Conservation (phyloP, 2,329 filamentous ascomycete species). For the Westerdykella aurantiaca region DNA sequence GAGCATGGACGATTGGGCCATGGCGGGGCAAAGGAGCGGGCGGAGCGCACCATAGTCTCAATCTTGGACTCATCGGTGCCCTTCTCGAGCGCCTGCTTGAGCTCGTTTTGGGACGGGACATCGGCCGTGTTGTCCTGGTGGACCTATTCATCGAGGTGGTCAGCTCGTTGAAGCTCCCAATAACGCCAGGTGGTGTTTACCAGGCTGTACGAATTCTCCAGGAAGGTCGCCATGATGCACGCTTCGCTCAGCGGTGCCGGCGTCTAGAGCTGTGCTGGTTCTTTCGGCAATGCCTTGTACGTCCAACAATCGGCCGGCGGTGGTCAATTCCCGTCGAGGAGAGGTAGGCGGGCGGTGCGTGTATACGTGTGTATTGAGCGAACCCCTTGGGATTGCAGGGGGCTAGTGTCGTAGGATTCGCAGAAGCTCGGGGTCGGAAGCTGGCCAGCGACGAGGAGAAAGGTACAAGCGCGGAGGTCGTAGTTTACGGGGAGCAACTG, state of each 20-base stretch:
- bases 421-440: slow-evolving; percentile 11
- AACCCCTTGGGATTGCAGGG: not conserved
- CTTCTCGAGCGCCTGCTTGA: slow-evolving; percentile 90
- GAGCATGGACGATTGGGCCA: slow-evolving; percentile 48
- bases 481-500: not conserved
- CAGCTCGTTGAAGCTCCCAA: slow-evolving; percentile 23
- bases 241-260: slow-evolving; percentile 9
- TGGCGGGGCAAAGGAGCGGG: slow-evolving; percentile 20
- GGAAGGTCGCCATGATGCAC: slow-evolving; percentile 79
- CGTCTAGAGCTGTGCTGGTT: slow-evolving; percentile 1
- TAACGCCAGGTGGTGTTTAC: slow-evolving; percentile 39
- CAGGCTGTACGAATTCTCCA: slow-evolving; percentile 92
- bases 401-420: slow-evolving; percentile 6
- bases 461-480: not conserved
- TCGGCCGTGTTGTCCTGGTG: slow-evolving; percentile 96
- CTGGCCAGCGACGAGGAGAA: not conserved
- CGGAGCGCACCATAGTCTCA: slow-evolving; percentile 56
- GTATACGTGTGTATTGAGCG: slow-evolving; percentile 27
- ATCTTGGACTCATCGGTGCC: slow-evolving; percentile 88
- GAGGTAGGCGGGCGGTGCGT: slow-evolving; percentile 31
- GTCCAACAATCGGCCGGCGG: slow-evolving; percentile 26
- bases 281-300: slow-evolving; percentile 19
- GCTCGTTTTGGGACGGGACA: slow-evolving; percentile 80
- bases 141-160: slow-evolving; percentile 42
- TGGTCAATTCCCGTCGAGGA: slow-evolving; percentile 26